phyloP scores from a whole-genome alignment of 2,329 filamentous ascomycete species.

The Hypoxylon sp. region DNA sequence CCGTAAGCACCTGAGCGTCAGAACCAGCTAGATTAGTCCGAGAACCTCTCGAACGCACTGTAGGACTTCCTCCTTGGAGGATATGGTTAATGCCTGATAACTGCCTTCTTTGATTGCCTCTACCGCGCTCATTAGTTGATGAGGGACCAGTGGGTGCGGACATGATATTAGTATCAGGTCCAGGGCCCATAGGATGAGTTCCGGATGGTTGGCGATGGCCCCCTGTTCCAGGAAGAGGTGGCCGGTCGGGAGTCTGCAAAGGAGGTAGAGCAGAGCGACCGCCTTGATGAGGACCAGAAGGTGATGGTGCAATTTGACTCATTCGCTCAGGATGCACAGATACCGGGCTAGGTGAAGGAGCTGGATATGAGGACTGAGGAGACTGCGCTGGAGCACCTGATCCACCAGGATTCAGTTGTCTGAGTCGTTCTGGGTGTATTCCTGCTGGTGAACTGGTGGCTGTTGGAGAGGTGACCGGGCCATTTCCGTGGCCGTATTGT shows the following conservation, averaged over 20 bases:
- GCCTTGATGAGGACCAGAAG: conserved; percentile 47
- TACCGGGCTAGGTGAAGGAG: conserved; percentile 45
- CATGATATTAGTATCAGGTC: conserved; percentile 50
- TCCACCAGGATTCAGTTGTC: conserved; percentile 47
- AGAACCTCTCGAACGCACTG: conserved; percentile 56
- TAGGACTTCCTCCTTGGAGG: conserved; percentile 64
- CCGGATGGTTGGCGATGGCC: conserved; percentile 50
- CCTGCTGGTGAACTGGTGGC: conserved; percentile 46
- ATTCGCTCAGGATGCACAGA: conserved; percentile 61
- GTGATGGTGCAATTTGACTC: conserved; percentile 55
- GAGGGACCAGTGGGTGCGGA: conserved; percentile 55
- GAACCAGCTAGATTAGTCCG: conserved; percentile 65
- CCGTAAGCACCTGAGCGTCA: conserved; percentile 70
- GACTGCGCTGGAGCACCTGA: conserved; percentile 40
- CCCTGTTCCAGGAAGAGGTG: conserved; percentile 48
- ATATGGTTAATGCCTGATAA: conserved; percentile 73
- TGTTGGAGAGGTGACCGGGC: conserved; percentile 48
- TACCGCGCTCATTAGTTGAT: conserved; percentile 53
- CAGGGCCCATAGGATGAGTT: conserved; percentile 41
- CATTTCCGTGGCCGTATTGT: conserved; percentile 45
- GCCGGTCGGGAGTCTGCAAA: conserved; percentile 54
- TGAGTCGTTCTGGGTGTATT: conserved; percentile 54
- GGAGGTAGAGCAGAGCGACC: conserved; percentile 51
- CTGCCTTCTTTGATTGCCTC: conserved; percentile 65
- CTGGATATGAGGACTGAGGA: conserved; percentile 46